A percentile compares a stretch with the other conserved stretches of the same genome.
These are phyloP conservation scores for Streptanthus diversifolius DNA, from an alignment of 345 rosid genomes.

Conservation along the genomic window DNA sequence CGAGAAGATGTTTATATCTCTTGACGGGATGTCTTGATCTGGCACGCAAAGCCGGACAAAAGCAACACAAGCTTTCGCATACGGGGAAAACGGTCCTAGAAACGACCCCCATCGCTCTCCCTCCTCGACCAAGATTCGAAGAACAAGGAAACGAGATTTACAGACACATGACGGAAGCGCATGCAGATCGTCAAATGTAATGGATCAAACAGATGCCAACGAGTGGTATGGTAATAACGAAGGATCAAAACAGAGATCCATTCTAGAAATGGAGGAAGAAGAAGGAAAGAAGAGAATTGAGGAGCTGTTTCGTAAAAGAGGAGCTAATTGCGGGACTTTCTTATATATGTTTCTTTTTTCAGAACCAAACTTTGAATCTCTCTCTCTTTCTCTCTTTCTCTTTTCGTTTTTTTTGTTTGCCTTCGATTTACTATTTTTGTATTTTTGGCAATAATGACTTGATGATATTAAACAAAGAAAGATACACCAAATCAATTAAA, in stretches of 20 bases:
- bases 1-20: constrained; percentile 63
- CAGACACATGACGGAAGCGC: not conserved
- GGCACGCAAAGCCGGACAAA: constrained; percentile 53
- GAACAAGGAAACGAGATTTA: not conserved
- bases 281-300: not conserved
- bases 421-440: constrained; percentile 9
- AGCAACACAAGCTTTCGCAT: constrained; percentile 56
- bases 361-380: not conserved
- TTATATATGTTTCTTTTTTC: not conserved
- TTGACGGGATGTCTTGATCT: constrained; percentile 79
- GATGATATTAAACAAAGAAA: not conserved
- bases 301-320: constrained; percentile 9
- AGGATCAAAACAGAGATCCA: constrained; percentile 20
- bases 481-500: not conserved
- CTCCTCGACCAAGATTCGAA: not conserved
- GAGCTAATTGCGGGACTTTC: constrained; percentile 26
- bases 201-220: not conserved
- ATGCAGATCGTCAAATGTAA: not conserved
- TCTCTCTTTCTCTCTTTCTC: not conserved
- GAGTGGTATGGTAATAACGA: not conserved
- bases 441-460: not conserved
- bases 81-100: constrained; percentile 51
- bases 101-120: constrained; percentile 37
- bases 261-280: not conserved
- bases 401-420: not conserved